Evolutionary conservation across 164 flowering plant species (phyloP).

Genomic region (Sextonia rubra): DNA sequence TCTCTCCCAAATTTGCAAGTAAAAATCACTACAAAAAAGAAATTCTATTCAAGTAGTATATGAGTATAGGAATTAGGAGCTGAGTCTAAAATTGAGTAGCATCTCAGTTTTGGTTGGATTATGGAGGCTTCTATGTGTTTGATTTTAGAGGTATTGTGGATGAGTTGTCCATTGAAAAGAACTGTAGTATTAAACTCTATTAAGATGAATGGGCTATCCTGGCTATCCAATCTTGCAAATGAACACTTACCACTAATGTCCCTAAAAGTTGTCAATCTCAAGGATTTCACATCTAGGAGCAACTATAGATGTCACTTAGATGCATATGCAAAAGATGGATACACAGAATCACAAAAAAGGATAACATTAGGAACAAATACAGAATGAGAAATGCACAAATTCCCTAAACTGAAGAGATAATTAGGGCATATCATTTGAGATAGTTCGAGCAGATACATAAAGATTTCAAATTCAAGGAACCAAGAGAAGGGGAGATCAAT

Average conservation of each 20-base stretch:
- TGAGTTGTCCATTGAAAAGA: slow-evolving; percentile 22
- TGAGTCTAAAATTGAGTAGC: neutral
- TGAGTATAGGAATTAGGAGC: neutral
- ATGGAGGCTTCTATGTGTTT: neutral
- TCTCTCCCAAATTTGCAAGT: neutral
- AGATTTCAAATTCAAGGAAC: too few relatives aligned
- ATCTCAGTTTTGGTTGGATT: neutral
- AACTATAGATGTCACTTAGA: too few relatives aligned
- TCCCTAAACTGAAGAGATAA: neutral
- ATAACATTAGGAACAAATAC: neutral
- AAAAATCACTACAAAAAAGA: neutral
- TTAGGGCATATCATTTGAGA: too few relatives aligned
- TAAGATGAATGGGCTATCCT: neutral
- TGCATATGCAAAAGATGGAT: neutral
- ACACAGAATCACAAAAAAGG: neutral
- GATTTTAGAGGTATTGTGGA: slow-evolving; percentile 23
- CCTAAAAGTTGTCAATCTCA: too few relatives aligned
- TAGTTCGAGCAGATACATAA: too few relatives aligned
- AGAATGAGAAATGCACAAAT: neutral
- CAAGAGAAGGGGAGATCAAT: too few relatives aligned
- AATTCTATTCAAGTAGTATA: neutral
- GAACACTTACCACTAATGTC: neutral
- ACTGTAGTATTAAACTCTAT: neutral
- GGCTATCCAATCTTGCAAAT: neutral
- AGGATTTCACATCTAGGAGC: too few relatives aligned